phyloP scores from a whole-genome alignment of 306 rosid species.

The Lathyrus oleraceus region DNA sequence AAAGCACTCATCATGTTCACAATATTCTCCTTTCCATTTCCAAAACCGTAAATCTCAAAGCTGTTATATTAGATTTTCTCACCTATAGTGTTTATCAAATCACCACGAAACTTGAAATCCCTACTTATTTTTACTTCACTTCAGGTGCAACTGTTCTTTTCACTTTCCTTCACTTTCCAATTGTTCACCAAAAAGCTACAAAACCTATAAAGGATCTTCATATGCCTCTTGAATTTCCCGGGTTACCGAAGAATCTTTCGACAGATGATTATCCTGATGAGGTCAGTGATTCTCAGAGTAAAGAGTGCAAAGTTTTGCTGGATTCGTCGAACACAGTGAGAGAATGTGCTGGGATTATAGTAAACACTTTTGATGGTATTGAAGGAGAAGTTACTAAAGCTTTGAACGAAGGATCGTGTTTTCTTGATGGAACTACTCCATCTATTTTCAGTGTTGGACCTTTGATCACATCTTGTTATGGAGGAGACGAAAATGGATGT shows the following conservation, averaged over 20 bases:
- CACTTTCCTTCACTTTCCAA: background rate
- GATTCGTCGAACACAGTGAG: background rate
- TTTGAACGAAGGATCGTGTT: constrained; percentile 26
- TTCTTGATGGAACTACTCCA: constrained; percentile 30
- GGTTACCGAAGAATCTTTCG: background rate
- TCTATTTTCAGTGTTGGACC: constrained; percentile 50
- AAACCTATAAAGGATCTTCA: background rate
- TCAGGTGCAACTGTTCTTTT: background rate
- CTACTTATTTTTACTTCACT: background rate
- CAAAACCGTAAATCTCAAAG: constrained; percentile 29
- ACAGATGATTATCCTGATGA: background rate
- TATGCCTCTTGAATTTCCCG: background rate
- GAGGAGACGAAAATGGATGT: constrained; percentile 35
- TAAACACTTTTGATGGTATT: background rate
- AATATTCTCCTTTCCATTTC: constrained; percentile 10
- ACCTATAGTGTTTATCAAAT: constrained; percentile 27
- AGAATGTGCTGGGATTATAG: constrained; percentile 10
- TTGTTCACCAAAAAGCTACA: background rate
- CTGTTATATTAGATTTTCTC: constrained; percentile 49
- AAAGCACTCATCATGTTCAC: constrained; percentile 1
- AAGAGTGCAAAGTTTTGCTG: background rate
- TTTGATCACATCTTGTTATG: background rate
- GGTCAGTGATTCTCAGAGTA: background rate
- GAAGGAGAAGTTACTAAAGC: constrained; percentile 1
- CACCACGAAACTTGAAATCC: background rate